Percentiles rank a stretch among this genome's conserved stretches.
Conservation (phyloP, 495 filamentous ascomycete species). For the Lentithecium fluviatile region DNA sequence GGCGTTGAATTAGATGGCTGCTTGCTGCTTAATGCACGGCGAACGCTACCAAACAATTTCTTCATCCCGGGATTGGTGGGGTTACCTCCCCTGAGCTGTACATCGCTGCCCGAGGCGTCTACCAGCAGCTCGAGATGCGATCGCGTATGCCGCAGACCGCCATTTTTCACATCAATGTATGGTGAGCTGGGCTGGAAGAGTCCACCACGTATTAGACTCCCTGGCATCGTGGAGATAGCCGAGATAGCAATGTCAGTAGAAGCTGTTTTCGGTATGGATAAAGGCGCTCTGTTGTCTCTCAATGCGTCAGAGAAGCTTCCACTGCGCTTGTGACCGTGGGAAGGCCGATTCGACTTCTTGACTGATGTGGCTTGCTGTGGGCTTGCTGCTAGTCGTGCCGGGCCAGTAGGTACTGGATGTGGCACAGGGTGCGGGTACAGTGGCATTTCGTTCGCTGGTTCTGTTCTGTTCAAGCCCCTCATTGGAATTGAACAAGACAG, state of each 20-base stretch:
- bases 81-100: constrained; percentile 11
- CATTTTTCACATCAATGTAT: constrained; percentile 35
- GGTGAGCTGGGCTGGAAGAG: constrained; percentile 35
- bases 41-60: constrained; percentile 82
- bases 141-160: constrained; percentile 20
- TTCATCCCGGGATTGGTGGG: constrained; percentile 65
- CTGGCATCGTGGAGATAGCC: constrained; percentile 51
- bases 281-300: constrained; percentile 66
- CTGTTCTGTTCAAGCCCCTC: constrained; percentile 30
- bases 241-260: constrained; percentile 43
- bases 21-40: constrained; percentile 78
- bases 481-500: constrained; percentile 81
- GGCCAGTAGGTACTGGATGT: constrained; percentile 17
- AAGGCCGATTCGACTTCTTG: constrained; percentile 36
- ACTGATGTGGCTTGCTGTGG: constrained; percentile 22
- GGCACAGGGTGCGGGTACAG: constrained; percentile 40
- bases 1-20: constrained; percentile 32
- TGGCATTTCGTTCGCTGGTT: constrained; percentile 31
- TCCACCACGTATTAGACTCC: constrained; percentile 76
- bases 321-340: constrained; percentile 65
- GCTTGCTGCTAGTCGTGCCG: constrained; percentile 23
- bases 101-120: constrained; percentile 14
- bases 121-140: constrained; percentile 32
- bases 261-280: constrained; percentile 51
- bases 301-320: constrained; percentile 85